phyloP scores from a whole-genome alignment of 2,329 filamentous ascomycete species.

The Xylariaceae sp. region DNA sequence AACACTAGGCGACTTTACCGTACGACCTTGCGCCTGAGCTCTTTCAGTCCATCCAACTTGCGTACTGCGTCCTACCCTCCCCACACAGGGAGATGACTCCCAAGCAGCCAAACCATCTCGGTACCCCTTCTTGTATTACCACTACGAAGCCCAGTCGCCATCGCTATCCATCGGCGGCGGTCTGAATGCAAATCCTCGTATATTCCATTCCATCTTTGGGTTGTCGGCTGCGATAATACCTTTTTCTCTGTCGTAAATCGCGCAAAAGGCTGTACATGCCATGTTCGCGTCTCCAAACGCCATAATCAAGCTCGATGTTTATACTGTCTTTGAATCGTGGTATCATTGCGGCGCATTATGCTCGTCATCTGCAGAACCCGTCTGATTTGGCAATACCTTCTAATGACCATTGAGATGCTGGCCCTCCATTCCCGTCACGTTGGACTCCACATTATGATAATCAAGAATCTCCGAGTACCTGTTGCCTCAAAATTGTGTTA shows the following conservation, averaged over 20 bases:
- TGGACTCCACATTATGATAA: conserved; percentile 88
- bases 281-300: conserved; percentile 35
- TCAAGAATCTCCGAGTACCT: conserved; percentile 99
- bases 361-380: conserved; percentile 22
- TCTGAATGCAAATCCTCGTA: conserved; percentile 22
- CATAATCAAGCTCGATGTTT: conserved; percentile 28
- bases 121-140: conserved; percentile 24
- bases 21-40: conserved; percentile 3
- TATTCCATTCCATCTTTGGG: conserved; percentile 16
- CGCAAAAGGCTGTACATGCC: conserved; percentile 24
- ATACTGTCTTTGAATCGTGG: conserved; percentile 24
- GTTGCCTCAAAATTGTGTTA: conserved; percentile 33
- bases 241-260: conserved; percentile 18
- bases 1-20: conserved; percentile 5
- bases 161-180: conserved; percentile 12
- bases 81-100: conserved; percentile 12
- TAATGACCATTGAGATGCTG: conserved; percentile 44
- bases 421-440: conserved; percentile 43
- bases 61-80: conserved; percentile 7
- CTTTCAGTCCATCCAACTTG: conserved; percentile 7
- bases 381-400: conserved; percentile 15
- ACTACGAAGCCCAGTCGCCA: conserved; percentile 12
- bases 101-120: conserved; percentile 8
- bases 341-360: conserved; percentile 28
- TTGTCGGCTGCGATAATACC: conserved; percentile 18